phyloP scores from a whole-genome alignment of 805 yeast genomes.

The Suhomyces tanzawaensis region DNA sequence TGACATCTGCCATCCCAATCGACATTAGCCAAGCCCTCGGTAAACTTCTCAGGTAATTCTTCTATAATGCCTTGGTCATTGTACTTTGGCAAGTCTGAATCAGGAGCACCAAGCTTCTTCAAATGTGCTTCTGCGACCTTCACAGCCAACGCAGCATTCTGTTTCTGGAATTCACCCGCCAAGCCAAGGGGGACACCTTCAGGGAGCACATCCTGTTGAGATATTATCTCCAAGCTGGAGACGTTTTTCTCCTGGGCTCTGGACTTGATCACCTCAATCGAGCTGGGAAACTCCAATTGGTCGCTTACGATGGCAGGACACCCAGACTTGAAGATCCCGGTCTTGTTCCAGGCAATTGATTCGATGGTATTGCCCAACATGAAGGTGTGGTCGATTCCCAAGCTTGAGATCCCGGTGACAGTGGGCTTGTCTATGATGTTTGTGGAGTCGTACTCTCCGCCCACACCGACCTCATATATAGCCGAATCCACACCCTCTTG shows the following conservation, averaged over 20 bases:
- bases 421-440: conserved; percentile 78
- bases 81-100: conserved; percentile 23
- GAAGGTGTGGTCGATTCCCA: conserved; percentile 90
- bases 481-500: conserved; percentile 91
- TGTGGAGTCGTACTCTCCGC: conserved; percentile 97
- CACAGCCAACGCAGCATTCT: conserved; percentile 86
- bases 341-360: conserved; percentile 94
- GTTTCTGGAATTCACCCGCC: conserved; percentile 78
- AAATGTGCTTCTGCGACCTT: conserved; percentile 65
- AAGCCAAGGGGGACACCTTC: conserved; percentile 59
- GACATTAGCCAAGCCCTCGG: conserved; percentile 61
- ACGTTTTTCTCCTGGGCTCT: conserved; percentile 66
- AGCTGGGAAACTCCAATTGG: conserved; percentile 51
- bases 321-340: conserved; percentile 80
- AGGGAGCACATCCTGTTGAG: conserved; percentile 36
- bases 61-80: conserved; percentile 14
- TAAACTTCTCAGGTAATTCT: conserved; percentile 48
- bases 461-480: conserved; percentile 96
- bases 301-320: conserved; percentile 65
- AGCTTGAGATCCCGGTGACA: conserved; percentile 77
- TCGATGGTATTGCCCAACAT: conserved; percentile 85
- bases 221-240: conserved; percentile 49
- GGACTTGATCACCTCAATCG: conserved; percentile 53
- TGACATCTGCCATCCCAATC: conserved; percentile 98
- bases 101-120: conserved; percentile 41